phyloP scores from a whole-genome alignment of 148 eudicot species.

The Rhododendron vialii region DNA sequence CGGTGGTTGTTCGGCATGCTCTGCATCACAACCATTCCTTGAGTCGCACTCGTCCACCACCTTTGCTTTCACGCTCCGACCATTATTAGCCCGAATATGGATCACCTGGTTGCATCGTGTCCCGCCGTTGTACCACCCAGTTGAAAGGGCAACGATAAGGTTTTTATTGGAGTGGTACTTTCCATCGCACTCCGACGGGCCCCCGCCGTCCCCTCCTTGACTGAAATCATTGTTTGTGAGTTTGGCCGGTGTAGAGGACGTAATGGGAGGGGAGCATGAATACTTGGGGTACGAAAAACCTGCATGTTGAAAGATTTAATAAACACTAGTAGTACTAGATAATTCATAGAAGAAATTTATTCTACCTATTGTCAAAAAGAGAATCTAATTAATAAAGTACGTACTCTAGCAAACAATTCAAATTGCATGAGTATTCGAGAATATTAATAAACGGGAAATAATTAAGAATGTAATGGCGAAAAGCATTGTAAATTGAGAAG shows the following conservation, averaged over 20 bases:
- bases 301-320: background rate
- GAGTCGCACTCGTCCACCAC: constrained; percentile 5
- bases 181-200: background rate
- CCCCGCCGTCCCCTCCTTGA: background rate
- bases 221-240: background rate
- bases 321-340: background rate
- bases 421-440: too few relatives aligned
- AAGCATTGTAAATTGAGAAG: too few relatives aligned
- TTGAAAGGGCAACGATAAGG: background rate
- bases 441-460: too few relatives aligned
- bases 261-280: background rate
- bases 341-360: background rate
- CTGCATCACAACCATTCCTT: background rate
- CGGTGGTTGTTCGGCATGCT: background rate
- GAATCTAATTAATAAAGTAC: too few relatives aligned
- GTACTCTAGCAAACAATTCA: too few relatives aligned
- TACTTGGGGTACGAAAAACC: background rate
- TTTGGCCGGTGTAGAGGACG: background rate
- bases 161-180: background rate
- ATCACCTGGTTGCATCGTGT: background rate
- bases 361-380: too few relatives aligned
- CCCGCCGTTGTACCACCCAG: background rate
- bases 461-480: too few relatives aligned
- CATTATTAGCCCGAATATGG: background rate
- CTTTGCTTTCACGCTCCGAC: background rate